Evolutionary conservation across 225 moss, liverwort and hornwort genomes (phyloP).

Genomic region (Physcomitrium patens): DNA sequence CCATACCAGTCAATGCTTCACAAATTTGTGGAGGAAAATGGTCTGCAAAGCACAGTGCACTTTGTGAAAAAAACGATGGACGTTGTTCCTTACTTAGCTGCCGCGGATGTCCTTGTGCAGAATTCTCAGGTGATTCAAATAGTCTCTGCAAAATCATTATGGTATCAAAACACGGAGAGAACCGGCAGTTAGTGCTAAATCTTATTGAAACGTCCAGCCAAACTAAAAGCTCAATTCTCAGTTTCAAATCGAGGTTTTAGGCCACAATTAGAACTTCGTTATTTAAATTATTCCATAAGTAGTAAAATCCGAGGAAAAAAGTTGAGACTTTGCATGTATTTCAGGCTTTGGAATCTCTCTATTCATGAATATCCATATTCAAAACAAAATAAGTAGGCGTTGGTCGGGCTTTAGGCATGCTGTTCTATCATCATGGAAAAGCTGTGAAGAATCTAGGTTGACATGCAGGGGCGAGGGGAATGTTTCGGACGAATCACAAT

Average conservation of each 20-base stretch:
- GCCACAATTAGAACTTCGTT: too few species aligned
- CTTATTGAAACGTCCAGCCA: too few species aligned
- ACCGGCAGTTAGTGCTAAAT: too few species aligned
- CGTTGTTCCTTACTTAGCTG: conserved; percentile 41
- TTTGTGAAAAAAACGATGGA: conserved; percentile 52
- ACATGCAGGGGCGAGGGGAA: conserved; percentile 48
- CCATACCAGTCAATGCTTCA: conserved; percentile 47
- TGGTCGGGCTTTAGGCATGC: background rate
- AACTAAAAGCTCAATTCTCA: too few species aligned
- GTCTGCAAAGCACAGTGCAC: conserved; percentile 36
- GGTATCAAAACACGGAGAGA: background rate
- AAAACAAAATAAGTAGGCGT: background rate
- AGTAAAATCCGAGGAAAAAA: too few species aligned
- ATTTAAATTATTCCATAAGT: too few species aligned
- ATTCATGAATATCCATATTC: fast-evolving
- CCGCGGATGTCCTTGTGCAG: conserved; percentile 55
- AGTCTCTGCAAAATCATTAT: background rate
- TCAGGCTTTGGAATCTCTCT: too few species aligned
- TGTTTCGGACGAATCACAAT: conserved; percentile 68
- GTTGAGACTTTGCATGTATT: too few species aligned
- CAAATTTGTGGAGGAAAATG: conserved; percentile 37
- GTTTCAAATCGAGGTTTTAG: too few species aligned
- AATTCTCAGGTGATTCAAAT: conserved; percentile 46
- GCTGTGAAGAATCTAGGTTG: background rate
- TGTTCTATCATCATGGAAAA: background rate